Conservation (phyloP, 345 rosid genomes). For the Camelina neglecta region DNA sequence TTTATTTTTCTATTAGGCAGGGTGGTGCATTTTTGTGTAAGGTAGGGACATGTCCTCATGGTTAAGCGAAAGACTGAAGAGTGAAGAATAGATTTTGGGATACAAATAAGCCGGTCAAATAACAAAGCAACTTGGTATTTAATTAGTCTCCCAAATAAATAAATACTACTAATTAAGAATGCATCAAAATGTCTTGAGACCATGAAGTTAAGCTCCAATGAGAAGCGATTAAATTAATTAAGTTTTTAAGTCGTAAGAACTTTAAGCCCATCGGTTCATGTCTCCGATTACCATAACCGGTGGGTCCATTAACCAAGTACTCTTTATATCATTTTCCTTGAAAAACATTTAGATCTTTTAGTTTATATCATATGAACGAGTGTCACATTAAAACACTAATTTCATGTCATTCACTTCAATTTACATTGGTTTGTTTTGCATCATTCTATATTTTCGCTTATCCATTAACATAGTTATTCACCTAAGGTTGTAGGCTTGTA, state of each 20-base stretch:
- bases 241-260: conserved; percentile 40
- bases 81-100: conserved; percentile 2
- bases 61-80: conserved; percentile 17
- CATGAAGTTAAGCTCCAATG: conserved; percentile 43
- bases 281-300: conserved; percentile 36
- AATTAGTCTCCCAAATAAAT: conserved; percentile 14
- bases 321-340: conserved; percentile 32
- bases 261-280: conserved; percentile 47
- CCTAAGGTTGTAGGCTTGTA: background rate
- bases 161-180: conserved; percentile 10
- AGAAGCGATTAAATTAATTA: conserved; percentile 28
- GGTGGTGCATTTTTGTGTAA: background rate
- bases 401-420: conserved; percentile 14
- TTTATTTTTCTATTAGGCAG: conserved; percentile 19
- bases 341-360: background rate
- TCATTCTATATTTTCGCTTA: conserved; percentile 12
- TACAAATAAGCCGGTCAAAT: background rate
- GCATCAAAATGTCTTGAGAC: conserved; percentile 35
- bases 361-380: background rate
- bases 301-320: conserved; percentile 41
- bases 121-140: conserved; percentile 27
- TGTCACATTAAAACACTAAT: conserved; percentile 12
- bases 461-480: background rate
- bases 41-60: conserved; percentile 33
- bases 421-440: background rate